These are phyloP conservation scores for Fusarium sp. DNA, from an alignment of 2,329 filamentous ascomycete genomes.

Conservation along the genomic window DNA sequence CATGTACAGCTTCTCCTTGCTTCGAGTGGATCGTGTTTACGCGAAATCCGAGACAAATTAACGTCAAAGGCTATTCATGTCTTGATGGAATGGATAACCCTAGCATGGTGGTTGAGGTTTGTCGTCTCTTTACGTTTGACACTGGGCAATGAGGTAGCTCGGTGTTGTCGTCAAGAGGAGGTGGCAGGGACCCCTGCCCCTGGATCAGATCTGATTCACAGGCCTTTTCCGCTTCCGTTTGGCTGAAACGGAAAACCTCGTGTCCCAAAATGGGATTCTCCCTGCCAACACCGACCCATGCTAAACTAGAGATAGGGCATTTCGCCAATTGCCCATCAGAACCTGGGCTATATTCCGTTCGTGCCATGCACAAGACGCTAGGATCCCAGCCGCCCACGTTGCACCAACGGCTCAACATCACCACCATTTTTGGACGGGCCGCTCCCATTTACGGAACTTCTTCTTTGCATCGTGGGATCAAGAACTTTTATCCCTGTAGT, in stretches of 20 bases:
- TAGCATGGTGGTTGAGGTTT: slow-evolving; percentile 3
- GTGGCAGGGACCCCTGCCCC: slow-evolving; percentile 31
- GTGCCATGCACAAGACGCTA: slow-evolving; percentile 17
- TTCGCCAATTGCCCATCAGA: slow-evolving; percentile 37
- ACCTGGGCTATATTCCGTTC: slow-evolving; percentile 22
- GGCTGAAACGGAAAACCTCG: slow-evolving; percentile 49
- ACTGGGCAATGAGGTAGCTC: slow-evolving; percentile 21
- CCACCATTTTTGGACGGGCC: slow-evolving; percentile 4
- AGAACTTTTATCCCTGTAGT: slow-evolving; percentile 14
- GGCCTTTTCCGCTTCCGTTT: slow-evolving; percentile 41
- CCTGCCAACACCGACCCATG: slow-evolving; percentile 27
- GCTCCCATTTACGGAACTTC: slow-evolving; percentile 4
- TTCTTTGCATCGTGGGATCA: slow-evolving; percentile 7
- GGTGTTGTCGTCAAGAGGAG: slow-evolving; percentile 15
- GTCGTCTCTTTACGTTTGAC: neutral
- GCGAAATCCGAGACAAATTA: slow-evolving; percentile 20
- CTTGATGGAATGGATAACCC: slow-evolving; percentile 4
- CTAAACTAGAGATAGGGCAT: slow-evolving; percentile 23
- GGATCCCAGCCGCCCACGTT: slow-evolving; percentile 16
- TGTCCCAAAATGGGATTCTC: slow-evolving; percentile 53
- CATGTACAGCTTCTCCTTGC: slow-evolving; percentile 1
- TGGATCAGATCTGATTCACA: slow-evolving; percentile 45
- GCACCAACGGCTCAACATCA: slow-evolving; percentile 27
- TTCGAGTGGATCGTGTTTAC: slow-evolving; percentile 11
- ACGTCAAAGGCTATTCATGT: slow-evolving; percentile 3